These are phyloP conservation scores for Colletotrichum theobromicola DNA, from an alignment of 2,329 filamentous ascomycete species.

Conservation along the genomic window DNA sequence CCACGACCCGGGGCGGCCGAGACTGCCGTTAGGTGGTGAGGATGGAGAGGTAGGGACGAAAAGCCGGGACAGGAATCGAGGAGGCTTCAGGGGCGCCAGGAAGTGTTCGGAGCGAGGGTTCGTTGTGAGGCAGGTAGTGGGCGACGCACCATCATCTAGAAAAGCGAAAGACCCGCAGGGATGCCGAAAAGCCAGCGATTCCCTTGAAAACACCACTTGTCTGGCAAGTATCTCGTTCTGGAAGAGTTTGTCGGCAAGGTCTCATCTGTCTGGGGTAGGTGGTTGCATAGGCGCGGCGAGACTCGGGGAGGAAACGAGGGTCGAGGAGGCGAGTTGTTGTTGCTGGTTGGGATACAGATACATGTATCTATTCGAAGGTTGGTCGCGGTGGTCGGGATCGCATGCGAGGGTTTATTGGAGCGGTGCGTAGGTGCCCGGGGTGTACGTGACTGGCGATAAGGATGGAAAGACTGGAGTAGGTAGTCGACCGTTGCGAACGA, in stretches of 20 bases:
- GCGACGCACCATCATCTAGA: slow-evolving; percentile 56
- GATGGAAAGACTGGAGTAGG: slow-evolving; percentile 9
- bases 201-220: slow-evolving; percentile 25
- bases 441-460: not conserved
- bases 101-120: not conserved
- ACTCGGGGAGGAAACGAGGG: not conserved
- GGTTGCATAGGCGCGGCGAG: slow-evolving; percentile 17
- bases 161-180: slow-evolving; percentile 39
- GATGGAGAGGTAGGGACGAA: not conserved
- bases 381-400: slow-evolving; percentile 5
- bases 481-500: slow-evolving; percentile 12
- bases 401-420: slow-evolving; percentile 9
- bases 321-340: not conserved
- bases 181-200: slow-evolving; percentile 38
- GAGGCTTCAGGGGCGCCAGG: not conserved
- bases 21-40: not conserved
- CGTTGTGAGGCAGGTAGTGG: not conserved
- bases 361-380: slow-evolving; percentile 4
- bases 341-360: not conserved
- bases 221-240: slow-evolving; percentile 15
- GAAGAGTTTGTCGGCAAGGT: slow-evolving; percentile 8
- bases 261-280: slow-evolving; percentile 16
- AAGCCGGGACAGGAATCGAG: not conserved
- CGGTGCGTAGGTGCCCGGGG: not conserved
- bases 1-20: not conserved